Percentiles rank a stretch among this genome's conserved stretches.
These are phyloP conservation scores for Rhodotorula sp. DNA, from an alignment of 1,284 basidiomycete species.

Conservation along the genomic window DNA sequence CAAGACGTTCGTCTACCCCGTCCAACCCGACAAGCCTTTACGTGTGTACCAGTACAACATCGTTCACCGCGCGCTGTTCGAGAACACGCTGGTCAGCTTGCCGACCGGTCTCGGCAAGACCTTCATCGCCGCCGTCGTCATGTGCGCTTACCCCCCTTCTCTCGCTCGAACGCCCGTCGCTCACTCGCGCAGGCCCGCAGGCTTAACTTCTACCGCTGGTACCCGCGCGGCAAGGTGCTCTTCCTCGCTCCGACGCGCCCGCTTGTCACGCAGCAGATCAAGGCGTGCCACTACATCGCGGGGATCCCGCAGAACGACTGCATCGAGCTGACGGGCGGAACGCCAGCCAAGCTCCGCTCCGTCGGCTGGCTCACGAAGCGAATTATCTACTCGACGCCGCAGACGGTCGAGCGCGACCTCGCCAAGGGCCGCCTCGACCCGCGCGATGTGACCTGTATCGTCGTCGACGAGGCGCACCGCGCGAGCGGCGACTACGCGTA, in stretches of 20 bases:
- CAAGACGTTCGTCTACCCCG: constrained; percentile 88
- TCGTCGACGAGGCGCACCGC: constrained; percentile 93
- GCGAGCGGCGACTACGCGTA: constrained; percentile 92
- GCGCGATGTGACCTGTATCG: constrained; percentile 74
- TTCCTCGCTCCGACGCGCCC: constrained; percentile 97
- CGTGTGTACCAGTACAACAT: constrained; percentile 97
- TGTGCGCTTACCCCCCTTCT: constrained; percentile 54
- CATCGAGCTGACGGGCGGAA: constrained; percentile 79
- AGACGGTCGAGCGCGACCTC: constrained; percentile 90
- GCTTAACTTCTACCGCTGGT: constrained; percentile 72
- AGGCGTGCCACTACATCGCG: constrained; percentile 89
- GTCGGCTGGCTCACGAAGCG: constrained; percentile 75
- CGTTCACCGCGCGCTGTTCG: constrained; percentile 78
- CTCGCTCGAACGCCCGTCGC: neutral
- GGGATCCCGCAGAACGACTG: constrained; percentile 89
- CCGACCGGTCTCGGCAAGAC: constrained; percentile 98
- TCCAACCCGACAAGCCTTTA: constrained; percentile 69
- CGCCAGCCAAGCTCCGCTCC: constrained; percentile 53
- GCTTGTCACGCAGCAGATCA: constrained; percentile 90
- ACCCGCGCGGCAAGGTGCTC: constrained; percentile 86
- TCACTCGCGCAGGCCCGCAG: neutral
- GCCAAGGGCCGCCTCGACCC: constrained; percentile 72
- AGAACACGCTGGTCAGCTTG: constrained; percentile 91
- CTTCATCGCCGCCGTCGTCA: constrained; percentile 94
- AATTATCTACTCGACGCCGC: constrained; percentile 97